These are phyloP conservation scores for Claviceps cyperi DNA, from an alignment of 2,329 filamentous ascomycete species.

Conservation along the genomic window DNA sequence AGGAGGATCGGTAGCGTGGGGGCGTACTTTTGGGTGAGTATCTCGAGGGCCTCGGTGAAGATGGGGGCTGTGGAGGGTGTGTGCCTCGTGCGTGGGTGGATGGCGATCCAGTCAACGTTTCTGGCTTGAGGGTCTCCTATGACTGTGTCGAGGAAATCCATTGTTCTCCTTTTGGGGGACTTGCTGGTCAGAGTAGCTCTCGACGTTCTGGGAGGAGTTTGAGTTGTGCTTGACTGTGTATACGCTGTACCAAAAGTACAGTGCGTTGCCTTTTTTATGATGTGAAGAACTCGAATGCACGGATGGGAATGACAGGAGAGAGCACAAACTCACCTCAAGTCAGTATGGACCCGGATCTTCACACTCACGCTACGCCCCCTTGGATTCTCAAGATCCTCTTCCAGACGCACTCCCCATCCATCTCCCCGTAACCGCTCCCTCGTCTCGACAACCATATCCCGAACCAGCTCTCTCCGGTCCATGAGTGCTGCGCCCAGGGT, in stretches of 20 bases:
- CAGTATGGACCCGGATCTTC: slow-evolving; percentile 55
- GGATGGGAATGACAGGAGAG: too few relatives aligned
- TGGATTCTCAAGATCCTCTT: slow-evolving; percentile 27
- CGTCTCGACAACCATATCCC: slow-evolving; percentile 47
- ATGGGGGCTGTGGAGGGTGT: slow-evolving; percentile 49
- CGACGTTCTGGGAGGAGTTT: too few relatives aligned
- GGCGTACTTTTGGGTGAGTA: slow-evolving; percentile 37
- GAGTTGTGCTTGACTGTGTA: too few relatives aligned
- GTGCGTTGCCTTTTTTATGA: too few relatives aligned
- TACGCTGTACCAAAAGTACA: too few relatives aligned
- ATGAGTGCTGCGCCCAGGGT: slow-evolving; percentile 56
- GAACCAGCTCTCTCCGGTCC: slow-evolving; percentile 48
- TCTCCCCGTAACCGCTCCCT: slow-evolving; percentile 34
- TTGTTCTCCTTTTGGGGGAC: slow-evolving; percentile 24
- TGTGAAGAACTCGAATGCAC: too few relatives aligned
- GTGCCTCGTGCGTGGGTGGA: slow-evolving; percentile 49
- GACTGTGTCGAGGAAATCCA: slow-evolving; percentile 49
- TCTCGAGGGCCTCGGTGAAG: slow-evolving; percentile 43
- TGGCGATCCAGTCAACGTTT: slow-evolving; percentile 53
- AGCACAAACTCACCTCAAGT: slow-evolving; percentile 29
- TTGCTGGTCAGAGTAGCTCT: too few relatives aligned
- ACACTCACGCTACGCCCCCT: slow-evolving; percentile 48
- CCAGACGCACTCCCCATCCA: slow-evolving; percentile 36
- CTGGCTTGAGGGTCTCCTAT: slow-evolving; percentile 36
- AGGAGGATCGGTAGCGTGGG: slow-evolving; percentile 46